Evolutionary conservation across 495 filamentous ascomycete genomes (phyloP).

Genomic region (Stereocaulon alpinum): DNA sequence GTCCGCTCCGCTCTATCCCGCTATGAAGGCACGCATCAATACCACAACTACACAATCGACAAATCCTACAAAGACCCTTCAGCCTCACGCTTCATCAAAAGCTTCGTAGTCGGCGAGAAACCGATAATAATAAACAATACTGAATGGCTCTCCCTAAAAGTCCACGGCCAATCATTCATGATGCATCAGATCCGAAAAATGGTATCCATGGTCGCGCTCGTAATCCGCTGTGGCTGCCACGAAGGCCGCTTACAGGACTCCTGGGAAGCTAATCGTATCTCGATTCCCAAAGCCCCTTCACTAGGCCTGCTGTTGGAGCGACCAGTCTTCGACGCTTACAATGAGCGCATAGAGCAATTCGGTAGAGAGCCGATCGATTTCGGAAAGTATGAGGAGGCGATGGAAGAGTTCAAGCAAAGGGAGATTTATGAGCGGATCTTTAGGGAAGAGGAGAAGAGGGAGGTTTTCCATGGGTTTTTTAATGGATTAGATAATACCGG

Average conservation of each 20-base stretch:
- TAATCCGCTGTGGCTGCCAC: slow-evolving; percentile 68
- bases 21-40: slow-evolving; percentile 78
- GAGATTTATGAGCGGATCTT: slow-evolving; percentile 92
- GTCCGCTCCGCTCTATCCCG: slow-evolving; percentile 59
- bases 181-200: slow-evolving; percentile 99
- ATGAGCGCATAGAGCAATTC: slow-evolving; percentile 46
- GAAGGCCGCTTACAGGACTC: slow-evolving; percentile 56
- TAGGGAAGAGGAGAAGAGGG: slow-evolving; percentile 69
- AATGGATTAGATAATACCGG: slow-evolving; percentile 16
- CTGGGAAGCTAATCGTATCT: slow-evolving; percentile 55
- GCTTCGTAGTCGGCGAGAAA: slow-evolving; percentile 59
- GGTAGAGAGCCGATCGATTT: slow-evolving; percentile 66
- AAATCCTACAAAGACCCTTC: slow-evolving; percentile 71
- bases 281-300: slow-evolving; percentile 87
- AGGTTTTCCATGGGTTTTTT: slow-evolving; percentile 32
- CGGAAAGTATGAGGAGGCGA: slow-evolving; percentile 59
- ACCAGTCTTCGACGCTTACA: slow-evolving; percentile 83
- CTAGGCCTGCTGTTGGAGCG: slow-evolving; percentile 80
- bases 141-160: slow-evolving; percentile 89
- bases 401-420: slow-evolving; percentile 80
- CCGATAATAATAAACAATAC: slow-evolving; percentile 81
- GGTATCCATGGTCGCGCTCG: slow-evolving; percentile 82
- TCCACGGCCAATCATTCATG: slow-evolving; percentile 98
- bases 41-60: slow-evolving; percentile 91
- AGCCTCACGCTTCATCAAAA: slow-evolving; percentile 78